These are phyloP conservation scores for Plantago ovata DNA, from an alignment of 257 asterid species.

Conservation along the genomic window DNA sequence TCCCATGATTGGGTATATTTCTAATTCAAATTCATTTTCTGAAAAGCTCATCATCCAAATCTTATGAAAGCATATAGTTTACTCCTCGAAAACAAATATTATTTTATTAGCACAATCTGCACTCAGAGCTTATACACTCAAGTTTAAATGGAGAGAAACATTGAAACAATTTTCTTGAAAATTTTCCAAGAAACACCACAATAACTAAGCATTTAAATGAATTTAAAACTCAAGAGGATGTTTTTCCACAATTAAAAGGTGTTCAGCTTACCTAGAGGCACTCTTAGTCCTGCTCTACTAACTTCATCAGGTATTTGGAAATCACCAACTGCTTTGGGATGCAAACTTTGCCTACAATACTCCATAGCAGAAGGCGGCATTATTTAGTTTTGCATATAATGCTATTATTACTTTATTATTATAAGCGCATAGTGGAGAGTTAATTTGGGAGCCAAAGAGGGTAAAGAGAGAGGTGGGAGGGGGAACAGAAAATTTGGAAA, in stretches of 20 bases:
- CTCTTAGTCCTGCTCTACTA: constrained; percentile 51
- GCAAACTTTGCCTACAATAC: constrained; percentile 53
- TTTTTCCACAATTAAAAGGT: constrained; percentile 8
- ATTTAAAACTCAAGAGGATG: constrained; percentile 3
- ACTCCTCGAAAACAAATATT: constrained; percentile 10
- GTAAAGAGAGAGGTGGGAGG: not conserved
- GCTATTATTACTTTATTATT: too few species aligned
- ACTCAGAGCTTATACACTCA: constrained; percentile 14
- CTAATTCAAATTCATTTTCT: not conserved
- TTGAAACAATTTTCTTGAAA: constrained; percentile 7
- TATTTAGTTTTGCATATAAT: constrained; percentile 6
- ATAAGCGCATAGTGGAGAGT: not conserved
- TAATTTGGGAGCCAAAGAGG: not conserved
- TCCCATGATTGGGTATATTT: not conserved
- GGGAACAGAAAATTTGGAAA: too few species aligned
- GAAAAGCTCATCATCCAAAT: constrained; percentile 14
- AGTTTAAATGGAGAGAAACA: constrained; percentile 5
- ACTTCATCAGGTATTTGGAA: constrained; percentile 64
- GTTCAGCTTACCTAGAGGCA: constrained; percentile 63
- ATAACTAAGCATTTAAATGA: not conserved
- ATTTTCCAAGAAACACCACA: constrained; percentile 12
- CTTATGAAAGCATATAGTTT: constrained; percentile 9
- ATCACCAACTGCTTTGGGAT: constrained; percentile 78
- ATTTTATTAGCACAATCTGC: constrained; percentile 6
- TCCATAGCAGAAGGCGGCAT: constrained; percentile 15